Evolutionary conservation across 495 filamentous ascomycete genomes (phyloP).

Genomic region (Daldinia caldariorum): DNA sequence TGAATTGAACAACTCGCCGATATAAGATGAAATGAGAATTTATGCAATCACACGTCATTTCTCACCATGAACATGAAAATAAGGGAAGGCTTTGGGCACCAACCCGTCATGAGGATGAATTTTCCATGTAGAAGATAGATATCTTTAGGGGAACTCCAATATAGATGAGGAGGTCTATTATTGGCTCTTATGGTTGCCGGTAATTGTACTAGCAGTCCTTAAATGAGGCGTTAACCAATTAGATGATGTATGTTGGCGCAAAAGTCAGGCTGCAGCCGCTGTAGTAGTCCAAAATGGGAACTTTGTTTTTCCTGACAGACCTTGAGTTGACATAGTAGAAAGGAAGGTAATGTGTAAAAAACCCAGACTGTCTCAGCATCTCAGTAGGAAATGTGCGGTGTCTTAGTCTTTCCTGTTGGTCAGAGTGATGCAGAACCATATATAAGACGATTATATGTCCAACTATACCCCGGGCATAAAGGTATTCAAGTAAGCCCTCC

Average conservation of each 20-base stretch:
- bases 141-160: neutral
- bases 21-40: constrained; percentile 8
- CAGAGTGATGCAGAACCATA: too few relatives aligned
- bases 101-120: neutral
- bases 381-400: too few relatives aligned
- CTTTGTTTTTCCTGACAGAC: neutral
- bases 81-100: neutral
- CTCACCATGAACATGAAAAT: constrained; percentile 2
- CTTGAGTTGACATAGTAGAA: neutral
- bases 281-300: neutral
- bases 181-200: neutral
- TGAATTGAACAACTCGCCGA: neutral
- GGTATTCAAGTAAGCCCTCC: too few relatives aligned
- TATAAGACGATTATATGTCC: too few relatives aligned
- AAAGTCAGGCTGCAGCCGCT: neutral
- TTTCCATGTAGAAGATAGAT: neutral
- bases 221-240: neutral
- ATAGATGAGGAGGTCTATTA: neutral
- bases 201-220: neutral
- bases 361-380: too few relatives aligned
- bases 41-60: constrained; percentile 5
- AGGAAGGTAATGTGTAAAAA: neutral
- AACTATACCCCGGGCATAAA: too few relatives aligned
- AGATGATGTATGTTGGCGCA: neutral
- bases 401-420: too few relatives aligned